Evolutionary conservation across 176 grass and related monocot genomes (phyloP).

Genomic region (Eleusine indica): DNA sequence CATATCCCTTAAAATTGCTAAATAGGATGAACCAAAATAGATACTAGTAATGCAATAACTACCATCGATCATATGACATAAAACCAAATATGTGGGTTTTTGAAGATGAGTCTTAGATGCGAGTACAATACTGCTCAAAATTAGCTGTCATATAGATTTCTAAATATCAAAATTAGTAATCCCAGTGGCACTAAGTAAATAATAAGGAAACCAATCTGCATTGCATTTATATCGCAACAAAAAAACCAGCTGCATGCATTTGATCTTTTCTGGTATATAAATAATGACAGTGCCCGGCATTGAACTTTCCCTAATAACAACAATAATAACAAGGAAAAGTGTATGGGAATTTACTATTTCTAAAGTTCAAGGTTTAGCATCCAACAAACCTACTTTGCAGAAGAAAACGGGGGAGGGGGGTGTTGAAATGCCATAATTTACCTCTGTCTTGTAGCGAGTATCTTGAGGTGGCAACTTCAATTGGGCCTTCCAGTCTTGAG

Average conservation of each 20-base stretch:
- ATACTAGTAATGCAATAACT: constrained; percentile 5
- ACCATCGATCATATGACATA: constrained; percentile 25
- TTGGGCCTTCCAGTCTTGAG: constrained; percentile 88
- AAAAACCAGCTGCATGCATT: too few relatives aligned
- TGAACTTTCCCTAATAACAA: constrained; percentile 26
- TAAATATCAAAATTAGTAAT: background rate
- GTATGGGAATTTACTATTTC: background rate
- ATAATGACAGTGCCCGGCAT: background rate
- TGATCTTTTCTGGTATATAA: constrained; percentile 5
- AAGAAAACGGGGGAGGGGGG: background rate
- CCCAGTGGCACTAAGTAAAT: background rate
- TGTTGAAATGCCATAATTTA: constrained; percentile 41
- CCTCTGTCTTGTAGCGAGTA: constrained; percentile 90
- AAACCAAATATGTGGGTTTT: constrained; percentile 7
- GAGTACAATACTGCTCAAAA: constrained; percentile 4
- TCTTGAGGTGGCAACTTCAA: constrained; percentile 79
- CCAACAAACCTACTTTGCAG: background rate
- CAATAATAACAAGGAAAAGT: constrained; percentile 5
- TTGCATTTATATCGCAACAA: background rate
- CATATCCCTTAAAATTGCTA: background rate
- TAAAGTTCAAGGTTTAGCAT: background rate
- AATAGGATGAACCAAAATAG: background rate
- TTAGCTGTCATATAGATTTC: background rate
- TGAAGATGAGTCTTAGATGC: background rate
- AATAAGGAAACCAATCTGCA: background rate